phyloP scores from a whole-genome alignment of 176 grass and related monocot species.

The Aegilops sharonensis region DNA sequence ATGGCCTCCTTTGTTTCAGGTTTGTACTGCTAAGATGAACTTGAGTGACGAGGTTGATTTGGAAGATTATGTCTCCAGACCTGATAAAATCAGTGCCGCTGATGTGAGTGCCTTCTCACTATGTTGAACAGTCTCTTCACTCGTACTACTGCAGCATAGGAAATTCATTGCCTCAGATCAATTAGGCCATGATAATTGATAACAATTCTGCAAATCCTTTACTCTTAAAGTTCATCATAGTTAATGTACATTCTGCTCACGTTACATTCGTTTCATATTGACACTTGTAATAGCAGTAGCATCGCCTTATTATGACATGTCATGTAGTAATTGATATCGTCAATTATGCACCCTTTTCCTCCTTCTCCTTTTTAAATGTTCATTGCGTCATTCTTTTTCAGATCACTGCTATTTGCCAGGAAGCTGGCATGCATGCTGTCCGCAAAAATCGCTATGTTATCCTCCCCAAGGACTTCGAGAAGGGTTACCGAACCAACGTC shows the following conservation, averaged over 20 bases:
- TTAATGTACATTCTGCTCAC: neutral
- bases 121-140: neutral
- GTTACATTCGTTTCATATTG: neutral
- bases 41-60: conserved; percentile 94
- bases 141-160: neutral
- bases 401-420: conserved; percentile 56
- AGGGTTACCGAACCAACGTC: conserved; percentile 92
- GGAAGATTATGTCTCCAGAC: conserved; percentile 94
- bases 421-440: conserved; percentile 98
- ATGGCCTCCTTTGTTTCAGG: conserved; percentile 24
- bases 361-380: neutral
- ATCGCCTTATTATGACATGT: neutral
- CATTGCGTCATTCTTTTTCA: neutral
- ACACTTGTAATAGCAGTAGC: neutral
- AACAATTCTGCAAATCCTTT: neutral
- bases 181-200: neutral
- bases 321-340: neutral
- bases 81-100: conserved; percentile 98
- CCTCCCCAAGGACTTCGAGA: conserved; percentile 97
- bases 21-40: conserved; percentile 98
- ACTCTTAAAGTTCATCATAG: neutral
- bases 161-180: neutral
- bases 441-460: conserved; percentile 96
- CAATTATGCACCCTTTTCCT: neutral
- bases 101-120: conserved; percentile 56